Conservation (phyloP, 1,139 yeast genomes). For the Blastobotrys malaysiensis region DNA sequence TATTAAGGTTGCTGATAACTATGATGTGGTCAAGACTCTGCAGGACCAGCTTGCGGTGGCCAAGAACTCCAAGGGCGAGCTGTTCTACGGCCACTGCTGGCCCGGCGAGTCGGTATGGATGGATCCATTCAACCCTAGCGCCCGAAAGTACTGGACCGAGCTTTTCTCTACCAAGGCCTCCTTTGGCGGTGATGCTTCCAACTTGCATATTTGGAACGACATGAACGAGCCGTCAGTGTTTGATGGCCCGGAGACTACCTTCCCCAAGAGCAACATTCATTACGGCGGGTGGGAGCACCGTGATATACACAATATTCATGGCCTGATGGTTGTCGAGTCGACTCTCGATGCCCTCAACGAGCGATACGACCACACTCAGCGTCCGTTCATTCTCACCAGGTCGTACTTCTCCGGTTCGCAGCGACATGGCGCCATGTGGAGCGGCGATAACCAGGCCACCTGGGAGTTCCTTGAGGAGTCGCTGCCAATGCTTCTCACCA, state of each 20-base stretch:
- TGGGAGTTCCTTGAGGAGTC: constrained; percentile 84
- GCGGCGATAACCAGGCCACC: constrained; percentile 90
- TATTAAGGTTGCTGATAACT: constrained; percentile 54
- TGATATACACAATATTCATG: constrained; percentile 81
- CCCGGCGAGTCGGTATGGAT: constrained; percentile 96
- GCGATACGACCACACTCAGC: constrained; percentile 47
- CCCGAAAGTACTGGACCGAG: constrained; percentile 55
- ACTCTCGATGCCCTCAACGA: constrained; percentile 61
- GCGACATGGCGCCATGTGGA: constrained; percentile 91
- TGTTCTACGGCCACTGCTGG: constrained; percentile 91
- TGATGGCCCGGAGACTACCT: constrained; percentile 88
- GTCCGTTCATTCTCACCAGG: constrained; percentile 90
- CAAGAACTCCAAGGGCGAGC: constrained; percentile 42
- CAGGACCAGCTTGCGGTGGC: constrained; percentile 40
- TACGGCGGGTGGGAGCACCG: constrained; percentile 84
- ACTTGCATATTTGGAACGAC: constrained; percentile 90
- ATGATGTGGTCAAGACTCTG: constrained; percentile 55
- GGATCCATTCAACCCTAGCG: constrained; percentile 67
- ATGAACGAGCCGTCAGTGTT: constrained; percentile 98
- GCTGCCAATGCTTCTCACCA: constrained; percentile 80
- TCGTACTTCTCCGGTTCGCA: constrained; percentile 90
- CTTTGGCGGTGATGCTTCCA: constrained; percentile 51
- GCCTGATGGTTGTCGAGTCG: constrained; percentile 71
- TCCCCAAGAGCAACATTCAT: constrained; percentile 77
- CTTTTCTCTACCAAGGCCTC: constrained; percentile 34